phyloP scores from a whole-genome alignment of 2,329 filamentous ascomycete genomes.

The Cadophora sp. region DNA sequence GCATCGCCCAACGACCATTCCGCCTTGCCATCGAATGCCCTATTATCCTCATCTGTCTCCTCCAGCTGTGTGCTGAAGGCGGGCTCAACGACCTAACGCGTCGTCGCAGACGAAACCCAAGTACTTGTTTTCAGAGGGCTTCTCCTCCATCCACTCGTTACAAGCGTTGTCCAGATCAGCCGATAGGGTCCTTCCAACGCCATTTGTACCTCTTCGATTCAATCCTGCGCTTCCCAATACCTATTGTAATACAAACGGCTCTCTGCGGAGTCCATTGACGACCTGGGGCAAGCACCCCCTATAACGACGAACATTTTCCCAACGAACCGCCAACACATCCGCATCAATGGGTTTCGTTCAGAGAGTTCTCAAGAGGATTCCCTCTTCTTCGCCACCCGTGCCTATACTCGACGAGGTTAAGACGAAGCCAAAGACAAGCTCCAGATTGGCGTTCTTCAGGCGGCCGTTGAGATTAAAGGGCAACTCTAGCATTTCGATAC shows the following conservation, averaged over 20 bases:
- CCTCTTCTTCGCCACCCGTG: constrained; percentile 52
- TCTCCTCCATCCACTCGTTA: constrained; percentile 45
- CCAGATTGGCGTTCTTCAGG: constrained; percentile 79
- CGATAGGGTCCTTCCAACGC: constrained; percentile 34
- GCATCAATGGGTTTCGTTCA: constrained; percentile 58
- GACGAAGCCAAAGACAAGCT: constrained; percentile 49
- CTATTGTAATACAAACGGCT: constrained; percentile 38
- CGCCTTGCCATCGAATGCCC: constrained; percentile 37
- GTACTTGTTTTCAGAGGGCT: constrained; percentile 40
- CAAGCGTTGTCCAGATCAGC: constrained; percentile 30
- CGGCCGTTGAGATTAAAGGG: constrained; percentile 87
- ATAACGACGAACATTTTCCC: constrained; percentile 39
- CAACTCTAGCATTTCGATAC: constrained; percentile 91
- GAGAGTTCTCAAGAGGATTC: constrained; percentile 58
- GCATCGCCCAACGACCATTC: constrained; percentile 28
- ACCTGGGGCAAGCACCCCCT: constrained; percentile 36
- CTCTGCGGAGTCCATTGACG: constrained; percentile 27
- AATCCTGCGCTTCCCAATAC: constrained; percentile 37
- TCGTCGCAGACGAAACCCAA: constrained; percentile 36
- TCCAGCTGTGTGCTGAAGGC: constrained; percentile 35
- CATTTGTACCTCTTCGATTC: constrained; percentile 35
- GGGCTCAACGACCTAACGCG: constrained; percentile 35
- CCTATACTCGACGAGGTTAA: constrained; percentile 54
- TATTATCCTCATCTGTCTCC: constrained; percentile 32
- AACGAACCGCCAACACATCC: constrained; percentile 28